Percentiles rank a stretch among this genome's conserved stretches.
These are phyloP conservation scores for Craspedostauros australis DNA, from an alignment of 108 stramenopile genomes.

Conservation along the genomic window DNA sequence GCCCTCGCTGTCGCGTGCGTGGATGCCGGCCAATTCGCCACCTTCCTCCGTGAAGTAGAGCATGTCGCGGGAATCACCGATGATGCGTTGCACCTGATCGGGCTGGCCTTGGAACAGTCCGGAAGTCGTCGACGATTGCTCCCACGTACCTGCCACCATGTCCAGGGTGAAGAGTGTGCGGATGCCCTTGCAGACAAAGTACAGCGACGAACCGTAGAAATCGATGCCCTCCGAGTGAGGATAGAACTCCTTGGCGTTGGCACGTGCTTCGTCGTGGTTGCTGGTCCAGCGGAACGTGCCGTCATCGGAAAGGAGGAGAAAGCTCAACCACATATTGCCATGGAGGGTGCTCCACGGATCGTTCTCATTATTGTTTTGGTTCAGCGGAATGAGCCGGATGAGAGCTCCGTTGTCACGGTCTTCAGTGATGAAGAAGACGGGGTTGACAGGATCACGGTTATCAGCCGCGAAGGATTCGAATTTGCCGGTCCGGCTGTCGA, in stretches of 20 bases:
- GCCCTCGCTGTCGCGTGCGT: constrained; percentile 32
- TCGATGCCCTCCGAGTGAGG: constrained; percentile 44
- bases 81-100: constrained; percentile 43
- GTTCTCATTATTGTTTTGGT: constrained; percentile 2
- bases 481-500: constrained; percentile 27
- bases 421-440: constrained; percentile 39
- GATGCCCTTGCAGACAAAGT: constrained; percentile 30
- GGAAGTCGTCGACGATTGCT: constrained; percentile 12
- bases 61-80: constrained; percentile 17
- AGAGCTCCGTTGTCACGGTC: constrained; percentile 27
- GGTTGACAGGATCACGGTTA: constrained; percentile 1
- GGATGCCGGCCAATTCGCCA: constrained; percentile 41
- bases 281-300: constrained; percentile 20
- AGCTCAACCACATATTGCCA: constrained; percentile 12
- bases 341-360: constrained; percentile 18
- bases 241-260: constrained; percentile 10
- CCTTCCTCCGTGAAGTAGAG: constrained; percentile 69
- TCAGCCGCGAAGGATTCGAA: constrained; percentile 39
- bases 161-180: constrained; percentile 35
- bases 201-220: constrained; percentile 23
- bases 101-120: constrained; percentile 49
- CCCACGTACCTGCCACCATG: constrained; percentile 29
- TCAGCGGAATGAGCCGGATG: constrained; percentile 30
- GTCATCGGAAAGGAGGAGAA: constrained; percentile 15
- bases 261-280: not conserved